Conservation (phyloP, 805 yeast species). For the Tanozyma kutaoensis region DNA sequence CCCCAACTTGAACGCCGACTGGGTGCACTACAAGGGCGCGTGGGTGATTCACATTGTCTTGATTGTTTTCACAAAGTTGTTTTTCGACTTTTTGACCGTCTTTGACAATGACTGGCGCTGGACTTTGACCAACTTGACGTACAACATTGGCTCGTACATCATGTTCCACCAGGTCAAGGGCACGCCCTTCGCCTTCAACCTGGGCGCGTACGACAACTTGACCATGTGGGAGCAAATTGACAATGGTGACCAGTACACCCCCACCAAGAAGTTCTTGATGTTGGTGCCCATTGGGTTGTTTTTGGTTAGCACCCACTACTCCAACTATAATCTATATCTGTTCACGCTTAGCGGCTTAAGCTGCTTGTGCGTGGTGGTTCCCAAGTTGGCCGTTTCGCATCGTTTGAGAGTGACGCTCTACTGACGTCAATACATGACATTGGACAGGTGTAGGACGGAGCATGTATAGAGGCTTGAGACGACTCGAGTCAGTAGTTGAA, state of each 20-base stretch:
- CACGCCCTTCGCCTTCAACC: constrained; percentile 92
- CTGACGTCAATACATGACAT: constrained; percentile 2
- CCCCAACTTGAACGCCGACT: constrained; percentile 85
- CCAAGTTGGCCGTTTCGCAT: constrained; percentile 78
- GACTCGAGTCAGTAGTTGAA: too few species aligned
- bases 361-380: constrained; percentile 78
- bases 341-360: constrained; percentile 72
- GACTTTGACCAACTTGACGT: constrained; percentile 87
- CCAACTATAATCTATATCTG: constrained; percentile 67
- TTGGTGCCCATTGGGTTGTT: constrained; percentile 88
- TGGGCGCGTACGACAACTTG: constrained; percentile 89
- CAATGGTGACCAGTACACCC: constrained; percentile 94
- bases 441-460: too few species aligned
- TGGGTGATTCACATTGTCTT: constrained; percentile 89
- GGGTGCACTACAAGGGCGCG: constrained; percentile 96
- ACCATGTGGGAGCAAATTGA: constrained; percentile 99
- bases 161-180: constrained; percentile 97
- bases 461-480: too few species aligned
- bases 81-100: constrained; percentile 73
- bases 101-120: constrained; percentile 75
- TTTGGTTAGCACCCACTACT: constrained; percentile 78
- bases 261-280: constrained; percentile 84
- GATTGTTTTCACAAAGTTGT: constrained; percentile 57
- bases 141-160: constrained; percentile 81
- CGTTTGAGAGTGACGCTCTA: constrained; percentile 55